These are phyloP conservation scores for Penicillium coffeae DNA, from an alignment of 495 filamentous ascomycete genomes.

Conservation along the genomic window DNA sequence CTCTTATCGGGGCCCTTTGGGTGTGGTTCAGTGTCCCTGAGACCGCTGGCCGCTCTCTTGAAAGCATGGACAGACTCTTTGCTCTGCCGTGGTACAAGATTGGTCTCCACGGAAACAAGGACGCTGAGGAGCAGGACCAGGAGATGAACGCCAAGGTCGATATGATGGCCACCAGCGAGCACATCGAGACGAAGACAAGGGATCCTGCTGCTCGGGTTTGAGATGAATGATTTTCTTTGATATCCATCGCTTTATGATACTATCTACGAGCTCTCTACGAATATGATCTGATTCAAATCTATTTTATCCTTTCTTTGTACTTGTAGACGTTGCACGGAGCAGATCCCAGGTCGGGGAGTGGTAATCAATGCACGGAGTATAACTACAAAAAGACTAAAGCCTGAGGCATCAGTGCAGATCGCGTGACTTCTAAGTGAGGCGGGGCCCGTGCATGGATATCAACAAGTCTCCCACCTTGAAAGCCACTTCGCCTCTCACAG, in stretches of 20 bases:
- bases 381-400: too few relatives aligned
- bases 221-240: background rate
- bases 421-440: background rate
- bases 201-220: background rate
- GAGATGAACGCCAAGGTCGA: constrained; percentile 27
- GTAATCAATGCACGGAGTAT: too few relatives aligned
- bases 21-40: constrained; percentile 52
- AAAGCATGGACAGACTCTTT: constrained; percentile 66
- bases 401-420: background rate
- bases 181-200: constrained; percentile 1
- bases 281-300: too few relatives aligned
- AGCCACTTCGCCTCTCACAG: constrained; percentile 1
- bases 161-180: constrained; percentile 1
- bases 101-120: constrained; percentile 53
- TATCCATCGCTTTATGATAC: too few relatives aligned
- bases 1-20: constrained; percentile 54
- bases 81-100: constrained; percentile 63
- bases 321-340: too few relatives aligned
- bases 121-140: constrained; percentile 49
- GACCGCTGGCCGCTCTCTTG: constrained; percentile 38
- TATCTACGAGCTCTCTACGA: too few relatives aligned
- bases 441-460: background rate
- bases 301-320: too few relatives aligned
- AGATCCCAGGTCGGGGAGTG: too few relatives aligned
- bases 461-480: background rate